Base-by-base conservation (phyloP, 1,284 basidiomycete genomes). In the Irpex lacteus region DNA sequence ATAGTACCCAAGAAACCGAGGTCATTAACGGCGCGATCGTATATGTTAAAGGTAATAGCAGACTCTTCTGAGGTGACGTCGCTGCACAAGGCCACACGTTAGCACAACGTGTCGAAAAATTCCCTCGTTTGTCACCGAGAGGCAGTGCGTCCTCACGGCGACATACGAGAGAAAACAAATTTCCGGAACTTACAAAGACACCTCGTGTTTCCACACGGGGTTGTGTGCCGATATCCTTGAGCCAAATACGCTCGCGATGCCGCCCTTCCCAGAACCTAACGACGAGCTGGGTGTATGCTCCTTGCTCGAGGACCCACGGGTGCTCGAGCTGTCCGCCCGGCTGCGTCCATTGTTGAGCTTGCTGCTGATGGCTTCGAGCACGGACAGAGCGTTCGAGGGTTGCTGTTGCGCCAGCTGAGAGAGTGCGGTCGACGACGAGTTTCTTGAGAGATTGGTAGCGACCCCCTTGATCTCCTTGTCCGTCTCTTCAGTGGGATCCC, bases 171-270 rank as follows among this genome's bases (percentile, higher is more conserved):
- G 66, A 66, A 47, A 47, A 47, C 40, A 47, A 47, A 47, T 47
- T 47, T 53, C 19, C 19, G 53, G 53, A 63, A 85, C 95, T 80
- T 77, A 96, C 95, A 98, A 98, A 49, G 94, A 91, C 57, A 98
- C 97, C 77, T 98, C 92, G 77, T 98, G 96, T 80, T 99, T 98
- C 98, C 98, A 99, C 15, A 97, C 90, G 9, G 98, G 97, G 79
- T 96, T 98, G 74, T 94, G 88, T 52, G 92, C 82, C 56, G 86
- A 87, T 59, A 85, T 77, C 63, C 85, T 82, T 44, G 69, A 65
- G 65, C 86, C 86, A 70, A 92, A 89, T 53, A 91, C 80, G 19
- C 84, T 80, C 38, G 80, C 81, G 26, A 70, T 58, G 37, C 69
- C 69, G 52, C 70, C 67, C 66, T 75, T 72, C 60, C 67, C 70